Conservation (phyloP, 2,329 filamentous ascomycete species). For the Pestalotiopsis sp. region DNA sequence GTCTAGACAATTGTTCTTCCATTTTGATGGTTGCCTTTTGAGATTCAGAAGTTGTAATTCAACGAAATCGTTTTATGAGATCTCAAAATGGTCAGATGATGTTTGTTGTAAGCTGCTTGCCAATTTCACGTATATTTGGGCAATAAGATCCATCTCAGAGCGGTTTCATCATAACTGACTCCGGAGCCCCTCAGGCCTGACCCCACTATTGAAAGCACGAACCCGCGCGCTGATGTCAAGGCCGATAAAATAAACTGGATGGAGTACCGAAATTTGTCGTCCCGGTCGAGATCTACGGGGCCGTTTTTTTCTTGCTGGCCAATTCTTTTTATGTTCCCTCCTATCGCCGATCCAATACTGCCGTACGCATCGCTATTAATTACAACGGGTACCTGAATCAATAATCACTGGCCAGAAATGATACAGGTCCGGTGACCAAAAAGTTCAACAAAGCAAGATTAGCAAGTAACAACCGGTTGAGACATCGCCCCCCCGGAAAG, state of each 20-base stretch:
- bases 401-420: not conserved
- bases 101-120: no score
- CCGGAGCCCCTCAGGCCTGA: constrained; percentile 17
- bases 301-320: not conserved
- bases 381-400: not conserved
- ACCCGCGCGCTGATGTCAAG: constrained; percentile 25
- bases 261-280: not conserved
- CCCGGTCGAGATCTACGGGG: not conserved
- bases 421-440: not conserved
- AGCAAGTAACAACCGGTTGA: not conserved
- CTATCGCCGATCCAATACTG: not conserved
- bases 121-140: no score
- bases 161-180: not conserved
- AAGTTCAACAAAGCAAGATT: no score
- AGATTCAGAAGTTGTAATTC: not conserved
- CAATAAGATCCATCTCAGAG: no score
- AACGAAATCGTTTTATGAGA: not conserved
- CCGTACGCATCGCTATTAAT: not conserved
- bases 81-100: no score
- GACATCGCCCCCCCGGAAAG: not conserved
- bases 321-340: not conserved
- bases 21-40: constrained; percentile 44
- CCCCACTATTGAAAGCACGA: constrained; percentile 22
- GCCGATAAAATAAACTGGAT: not conserved
- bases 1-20: constrained; percentile 71